A percentile compares a stretch with the other conserved stretches of the same genome.
Evolutionary conservation across 192 early-diverging fungal species (phyloP).

Genomic region (Fimicolochytrium jonesii): DNA sequence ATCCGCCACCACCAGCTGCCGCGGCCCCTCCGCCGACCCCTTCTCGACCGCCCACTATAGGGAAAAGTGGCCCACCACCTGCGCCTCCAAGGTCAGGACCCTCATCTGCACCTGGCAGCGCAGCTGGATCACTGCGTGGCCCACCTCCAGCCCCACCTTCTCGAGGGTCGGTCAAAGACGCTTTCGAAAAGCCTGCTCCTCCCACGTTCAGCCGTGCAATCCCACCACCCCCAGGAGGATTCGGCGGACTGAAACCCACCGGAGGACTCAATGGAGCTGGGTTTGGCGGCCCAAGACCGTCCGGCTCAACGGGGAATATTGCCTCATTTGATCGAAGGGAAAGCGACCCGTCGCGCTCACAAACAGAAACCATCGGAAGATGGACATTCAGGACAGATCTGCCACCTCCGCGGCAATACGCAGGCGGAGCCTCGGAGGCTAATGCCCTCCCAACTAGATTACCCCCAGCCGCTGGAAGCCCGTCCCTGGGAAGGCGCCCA

Average conservation of each 20-base stretch:
- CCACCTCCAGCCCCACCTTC: conserved; percentile 13
- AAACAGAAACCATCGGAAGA: conserved; percentile 29
- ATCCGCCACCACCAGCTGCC: neutral
- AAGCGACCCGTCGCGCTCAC: conserved; percentile 1
- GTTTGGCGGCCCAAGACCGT: conserved; percentile 8
- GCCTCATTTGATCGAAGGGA: conserved; percentile 3
- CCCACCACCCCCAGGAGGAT: neutral
- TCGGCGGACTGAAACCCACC: neutral
- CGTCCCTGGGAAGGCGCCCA: conserved; percentile 12
- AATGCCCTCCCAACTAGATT: neutral
- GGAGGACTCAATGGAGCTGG: neutral
- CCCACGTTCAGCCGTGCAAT: neutral
- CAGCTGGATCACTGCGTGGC: conserved; percentile 2
- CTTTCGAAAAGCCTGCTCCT: conserved; percentile 18
- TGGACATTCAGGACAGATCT: conserved; percentile 47
- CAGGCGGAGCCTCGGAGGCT: conserved; percentile 23
- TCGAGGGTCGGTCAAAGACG: neutral
- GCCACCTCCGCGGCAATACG: conserved; percentile 40
- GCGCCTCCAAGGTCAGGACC: conserved; percentile 17
- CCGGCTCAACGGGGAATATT: conserved; percentile 10
- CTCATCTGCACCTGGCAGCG: conserved; percentile 7
- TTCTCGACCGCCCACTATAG: neutral
- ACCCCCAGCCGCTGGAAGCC: neutral
- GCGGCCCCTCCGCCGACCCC: conserved; percentile 20
- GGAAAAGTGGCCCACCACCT: conserved; percentile 3